Evolutionary conservation across 345 rosid genomes (phyloP).

Genomic region (Citrus australasica): DNA sequence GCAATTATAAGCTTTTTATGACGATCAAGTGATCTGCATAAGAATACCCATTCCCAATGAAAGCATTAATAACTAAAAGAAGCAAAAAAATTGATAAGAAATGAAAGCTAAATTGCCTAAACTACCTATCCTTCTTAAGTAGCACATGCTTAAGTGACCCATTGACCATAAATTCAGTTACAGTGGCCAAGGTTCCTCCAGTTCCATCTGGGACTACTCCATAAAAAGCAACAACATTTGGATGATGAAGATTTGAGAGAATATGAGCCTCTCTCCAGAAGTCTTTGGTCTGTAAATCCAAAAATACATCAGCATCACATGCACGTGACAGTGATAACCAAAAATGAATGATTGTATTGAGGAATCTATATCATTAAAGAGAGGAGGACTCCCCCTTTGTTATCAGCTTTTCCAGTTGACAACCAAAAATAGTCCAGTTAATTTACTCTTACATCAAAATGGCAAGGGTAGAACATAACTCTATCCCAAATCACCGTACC

Average conservation of each 20-base stretch:
- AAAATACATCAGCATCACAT: conserved; percentile 10
- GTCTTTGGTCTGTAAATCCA: conserved; percentile 44
- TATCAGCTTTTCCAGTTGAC: not conserved
- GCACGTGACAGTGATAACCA: not conserved
- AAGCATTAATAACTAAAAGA: not conserved
- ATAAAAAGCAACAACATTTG: conserved; percentile 73
- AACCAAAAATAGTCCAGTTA: not conserved
- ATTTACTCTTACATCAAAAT: not conserved
- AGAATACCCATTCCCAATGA: conserved; percentile 7
- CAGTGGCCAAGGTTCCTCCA: conserved; percentile 71
- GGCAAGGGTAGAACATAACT: not conserved
- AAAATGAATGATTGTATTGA: not conserved
- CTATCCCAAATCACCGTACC: not conserved
- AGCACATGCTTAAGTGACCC: conserved; percentile 72
- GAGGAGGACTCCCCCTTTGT: not conserved
- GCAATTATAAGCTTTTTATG: conserved; percentile 56
- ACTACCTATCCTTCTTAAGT: conserved; percentile 55
- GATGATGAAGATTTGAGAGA: conserved; percentile 74
- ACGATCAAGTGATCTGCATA: conserved; percentile 47
- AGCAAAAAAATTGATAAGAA: conserved; percentile 1
- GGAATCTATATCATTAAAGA: not conserved
- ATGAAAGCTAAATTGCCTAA: conserved; percentile 27
- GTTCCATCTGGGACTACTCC: conserved; percentile 71
- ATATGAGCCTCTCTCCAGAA: conserved; percentile 83
- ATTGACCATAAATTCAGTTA: conserved; percentile 74